Conservation (phyloP, 2,329 filamentous ascomycete genomes). For the Fusarium avenaceum region DNA sequence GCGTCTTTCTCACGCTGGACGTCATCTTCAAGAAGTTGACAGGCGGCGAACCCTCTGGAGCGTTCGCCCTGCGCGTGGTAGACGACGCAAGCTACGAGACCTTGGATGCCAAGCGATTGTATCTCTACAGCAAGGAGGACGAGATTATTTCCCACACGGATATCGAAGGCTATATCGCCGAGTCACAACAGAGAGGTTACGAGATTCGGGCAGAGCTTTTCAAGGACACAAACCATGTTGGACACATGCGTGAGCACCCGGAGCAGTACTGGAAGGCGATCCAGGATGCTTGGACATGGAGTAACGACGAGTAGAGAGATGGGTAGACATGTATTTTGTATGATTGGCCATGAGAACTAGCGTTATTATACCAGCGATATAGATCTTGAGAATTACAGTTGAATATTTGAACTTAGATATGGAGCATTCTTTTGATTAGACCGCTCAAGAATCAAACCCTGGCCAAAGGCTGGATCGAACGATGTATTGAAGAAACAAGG, state of each 20-base stretch:
- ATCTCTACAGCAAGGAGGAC: slow-evolving; percentile 71
- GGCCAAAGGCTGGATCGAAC: no score
- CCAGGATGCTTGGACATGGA: slow-evolving; percentile 46
- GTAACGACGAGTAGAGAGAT: slow-evolving; percentile 18
- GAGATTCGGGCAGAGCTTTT: slow-evolving; percentile 65
- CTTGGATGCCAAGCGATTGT: slow-evolving; percentile 61
- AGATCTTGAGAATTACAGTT: background rate
- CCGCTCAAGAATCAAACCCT: no score
- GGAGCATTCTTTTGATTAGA: no score
- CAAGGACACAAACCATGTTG: slow-evolving; percentile 70
- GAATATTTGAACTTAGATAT: background rate
- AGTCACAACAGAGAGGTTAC: slow-evolving; percentile 64
- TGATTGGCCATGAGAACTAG: slow-evolving; percentile 15
- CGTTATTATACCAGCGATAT: slow-evolving; percentile 29
- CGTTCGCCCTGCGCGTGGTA: slow-evolving; percentile 55
- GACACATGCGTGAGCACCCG: slow-evolving; percentile 69
- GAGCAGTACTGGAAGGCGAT: slow-evolving; percentile 70
- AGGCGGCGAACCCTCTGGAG: slow-evolving; percentile 58
- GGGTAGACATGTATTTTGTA: slow-evolving; percentile 3
- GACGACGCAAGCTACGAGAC: slow-evolving; percentile 56
- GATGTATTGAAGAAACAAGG: no score
- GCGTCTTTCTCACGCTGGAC: slow-evolving; percentile 56
- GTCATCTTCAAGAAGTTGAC: slow-evolving; percentile 53
- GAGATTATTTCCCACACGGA: slow-evolving; percentile 68
- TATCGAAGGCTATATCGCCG: slow-evolving; percentile 66